Evolutionary conservation across 768 basidiomycete genomes (phyloP), one percentile per base, ranked within the genome.

Genomic region (Termitomyces sp.): DNA sequence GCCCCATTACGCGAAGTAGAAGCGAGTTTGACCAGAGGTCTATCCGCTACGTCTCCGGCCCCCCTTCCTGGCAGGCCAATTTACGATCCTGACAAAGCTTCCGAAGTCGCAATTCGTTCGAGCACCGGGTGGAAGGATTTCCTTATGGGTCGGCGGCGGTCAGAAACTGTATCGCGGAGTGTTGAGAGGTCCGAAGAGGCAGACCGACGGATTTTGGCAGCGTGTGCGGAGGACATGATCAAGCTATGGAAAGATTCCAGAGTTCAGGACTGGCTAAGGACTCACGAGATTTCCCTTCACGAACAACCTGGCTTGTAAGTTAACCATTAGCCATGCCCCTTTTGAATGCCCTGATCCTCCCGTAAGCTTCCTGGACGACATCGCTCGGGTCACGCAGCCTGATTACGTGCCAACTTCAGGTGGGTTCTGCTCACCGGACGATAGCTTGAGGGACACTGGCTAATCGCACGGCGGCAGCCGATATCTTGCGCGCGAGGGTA

Each of bases 231-330:
- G 20, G 84, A 87, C 67, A 86, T 89, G 24, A 70, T 75, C 5
- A 71, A 73, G 22, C 73, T 90, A 33, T 89, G 88, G 87, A 73
- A 70, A 15, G 75, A 84, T 60, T 63, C 67, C 1, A 69, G 66
- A 20, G 80, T 88, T 2, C 82, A 80, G 62, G 69, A 73, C 3
- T 71, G 71, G 28, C 69, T 89, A 45, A 67, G 65, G 45, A 70
- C 74, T 18, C 76, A 79, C 49, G 78, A 79, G 7, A 79, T 87
- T 40, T 65, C 68, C 11, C 73, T 87, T 53, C 76, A 84, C 68
- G 84, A 86, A 56, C 84, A 86, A 64, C 79, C 84, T 33, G 84
- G 84, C 55, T 89, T 87, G 86, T 88, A 64, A 70, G 85, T 82
- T 40, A 2, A 28, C 35, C 42, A 15, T 22, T 32, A 39, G 53